A percentile compares a stretch with the other conserved stretches of the same genome.
Evolutionary conservation across 108 stramenopile species (phyloP).

Genomic region (Cylindrotheca closterium): DNA sequence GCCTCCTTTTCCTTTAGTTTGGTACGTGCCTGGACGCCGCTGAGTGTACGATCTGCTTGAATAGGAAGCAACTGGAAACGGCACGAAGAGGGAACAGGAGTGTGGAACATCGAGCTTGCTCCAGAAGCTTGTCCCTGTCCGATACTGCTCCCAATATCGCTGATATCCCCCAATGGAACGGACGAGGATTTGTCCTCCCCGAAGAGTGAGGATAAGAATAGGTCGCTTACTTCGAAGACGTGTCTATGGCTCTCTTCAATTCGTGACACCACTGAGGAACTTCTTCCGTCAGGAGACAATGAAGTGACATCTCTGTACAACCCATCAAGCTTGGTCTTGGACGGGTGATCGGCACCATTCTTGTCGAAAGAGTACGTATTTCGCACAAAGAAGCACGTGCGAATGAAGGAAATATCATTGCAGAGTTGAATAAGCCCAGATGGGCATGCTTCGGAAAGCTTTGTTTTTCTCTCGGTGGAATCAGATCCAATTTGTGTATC

Average conservation of each 20-base stretch:
- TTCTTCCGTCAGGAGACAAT: constrained; percentile 15
- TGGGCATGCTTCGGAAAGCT: constrained; percentile 28
- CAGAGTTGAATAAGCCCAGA: constrained; percentile 65
- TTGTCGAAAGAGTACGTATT: constrained; percentile 26
- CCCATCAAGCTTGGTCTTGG: constrained; percentile 10
- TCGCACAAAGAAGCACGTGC: constrained; percentile 23
- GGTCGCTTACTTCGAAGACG: constrained; percentile 58
- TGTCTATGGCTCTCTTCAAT: constrained; percentile 58
- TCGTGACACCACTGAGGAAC: constrained; percentile 4
- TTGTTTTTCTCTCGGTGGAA: constrained; percentile 1
- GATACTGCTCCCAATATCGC: constrained; percentile 6
- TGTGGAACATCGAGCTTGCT: constrained; percentile 44
- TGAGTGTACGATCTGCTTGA: constrained; percentile 80
- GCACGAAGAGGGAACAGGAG: constrained; percentile 73
- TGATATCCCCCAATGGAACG: constrained; percentile 20
- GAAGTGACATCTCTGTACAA: constrained; percentile 15
- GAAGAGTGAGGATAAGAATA: constrained; percentile 73
- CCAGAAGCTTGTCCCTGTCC: constrained; percentile 5
- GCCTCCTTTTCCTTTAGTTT: constrained; percentile 55
- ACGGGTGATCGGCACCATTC: neutral
- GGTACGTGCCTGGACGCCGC: constrained; percentile 72
- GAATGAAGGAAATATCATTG: constrained; percentile 35
- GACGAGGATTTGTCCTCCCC: constrained; percentile 45
- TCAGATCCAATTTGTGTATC: constrained; percentile 2
- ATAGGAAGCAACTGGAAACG: constrained; percentile 81